A percentile compares a stretch with the other conserved stretches of the same genome.
Conservation (phyloP, 148 eudicot species). For the Selenicereus undatus region DNA sequence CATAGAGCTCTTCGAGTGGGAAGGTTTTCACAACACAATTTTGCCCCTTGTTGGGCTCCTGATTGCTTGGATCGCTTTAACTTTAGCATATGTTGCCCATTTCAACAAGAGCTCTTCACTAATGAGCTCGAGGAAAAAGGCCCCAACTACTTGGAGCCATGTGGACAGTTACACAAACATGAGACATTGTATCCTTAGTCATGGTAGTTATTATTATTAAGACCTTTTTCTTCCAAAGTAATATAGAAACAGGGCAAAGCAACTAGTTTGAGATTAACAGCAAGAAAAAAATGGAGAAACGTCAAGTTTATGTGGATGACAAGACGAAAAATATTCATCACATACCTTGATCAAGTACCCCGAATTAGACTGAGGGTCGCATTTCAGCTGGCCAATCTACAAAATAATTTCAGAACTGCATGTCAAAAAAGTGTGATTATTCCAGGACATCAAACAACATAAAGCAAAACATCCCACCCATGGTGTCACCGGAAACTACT, state of each 20-base stretch:
- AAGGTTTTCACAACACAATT: no score
- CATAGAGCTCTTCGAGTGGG: no score
- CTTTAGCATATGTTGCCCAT: neutral
- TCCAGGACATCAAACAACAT: conserved; percentile 21
- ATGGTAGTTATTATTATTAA: neutral
- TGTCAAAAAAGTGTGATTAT: conserved; percentile 52
- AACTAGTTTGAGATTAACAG: neutral
- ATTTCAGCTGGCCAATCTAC: conserved; percentile 66
- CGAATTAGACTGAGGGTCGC: conserved; percentile 44
- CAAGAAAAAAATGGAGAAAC: neutral
- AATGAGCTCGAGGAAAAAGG: neutral
- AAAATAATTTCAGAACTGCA: conserved; percentile 67
- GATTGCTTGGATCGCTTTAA: neutral
- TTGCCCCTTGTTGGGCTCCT: no score
- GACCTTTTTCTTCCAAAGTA: neutral
- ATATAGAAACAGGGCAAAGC: neutral
- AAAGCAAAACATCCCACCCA: neutral
- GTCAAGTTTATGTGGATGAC: neutral
- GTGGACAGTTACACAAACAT: neutral
- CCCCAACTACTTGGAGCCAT: neutral
- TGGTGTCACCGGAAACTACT: no score
- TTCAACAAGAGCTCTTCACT: neutral
- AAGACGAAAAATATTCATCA: neutral
- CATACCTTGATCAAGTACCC: conserved; percentile 74
- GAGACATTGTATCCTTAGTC: neutral